A percentile compares a stretch with the other conserved stretches of the same genome.
These are phyloP conservation scores for Jamesozyma spencerorum DNA, from an alignment of 805 yeast genomes.

Conservation along the genomic window DNA sequence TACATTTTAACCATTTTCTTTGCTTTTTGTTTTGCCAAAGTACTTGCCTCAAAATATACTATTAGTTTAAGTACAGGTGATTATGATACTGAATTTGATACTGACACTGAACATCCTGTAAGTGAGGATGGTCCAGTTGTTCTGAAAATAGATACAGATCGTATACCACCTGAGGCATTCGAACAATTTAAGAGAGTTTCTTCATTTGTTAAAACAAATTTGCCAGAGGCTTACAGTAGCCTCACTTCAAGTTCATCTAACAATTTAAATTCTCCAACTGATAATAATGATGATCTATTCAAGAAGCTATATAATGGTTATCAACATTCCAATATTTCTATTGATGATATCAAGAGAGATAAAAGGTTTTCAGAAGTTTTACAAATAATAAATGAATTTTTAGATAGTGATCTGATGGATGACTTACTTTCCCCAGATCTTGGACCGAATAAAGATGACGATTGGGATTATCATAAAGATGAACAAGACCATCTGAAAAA, in stretches of 20 bases:
- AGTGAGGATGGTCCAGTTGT: neutral
- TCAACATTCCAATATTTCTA: neutral
- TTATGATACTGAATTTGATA: neutral
- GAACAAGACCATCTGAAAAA: constrained; percentile 2
- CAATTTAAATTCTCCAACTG: constrained; percentile 2
- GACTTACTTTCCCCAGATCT: neutral
- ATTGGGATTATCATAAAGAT: neutral
- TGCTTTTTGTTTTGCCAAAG: constrained; percentile 2
- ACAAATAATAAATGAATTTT: constrained; percentile 9
- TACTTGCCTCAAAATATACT: constrained; percentile 3
- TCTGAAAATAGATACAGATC: constrained; percentile 9
- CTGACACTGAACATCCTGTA: neutral
- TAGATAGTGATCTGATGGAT: constrained; percentile 1
- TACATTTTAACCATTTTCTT: neutral
- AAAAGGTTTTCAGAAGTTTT: constrained; percentile 9
- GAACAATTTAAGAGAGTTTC: constrained; percentile 9
- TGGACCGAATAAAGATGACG: neutral
- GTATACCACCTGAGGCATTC: constrained; percentile 11
- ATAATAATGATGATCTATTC: constrained; percentile 6
- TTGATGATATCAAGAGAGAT: constrained; percentile 3
- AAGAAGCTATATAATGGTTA: neutral
- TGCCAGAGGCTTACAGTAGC: constrained; percentile 15
- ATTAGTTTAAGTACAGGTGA: neutral
- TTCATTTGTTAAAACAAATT: constrained; percentile 13
- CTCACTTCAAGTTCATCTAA: constrained; percentile 7